Evolutionary conservation across 331 rosid genomes (phyloP).

Genomic region (Quercus tomentella): DNA sequence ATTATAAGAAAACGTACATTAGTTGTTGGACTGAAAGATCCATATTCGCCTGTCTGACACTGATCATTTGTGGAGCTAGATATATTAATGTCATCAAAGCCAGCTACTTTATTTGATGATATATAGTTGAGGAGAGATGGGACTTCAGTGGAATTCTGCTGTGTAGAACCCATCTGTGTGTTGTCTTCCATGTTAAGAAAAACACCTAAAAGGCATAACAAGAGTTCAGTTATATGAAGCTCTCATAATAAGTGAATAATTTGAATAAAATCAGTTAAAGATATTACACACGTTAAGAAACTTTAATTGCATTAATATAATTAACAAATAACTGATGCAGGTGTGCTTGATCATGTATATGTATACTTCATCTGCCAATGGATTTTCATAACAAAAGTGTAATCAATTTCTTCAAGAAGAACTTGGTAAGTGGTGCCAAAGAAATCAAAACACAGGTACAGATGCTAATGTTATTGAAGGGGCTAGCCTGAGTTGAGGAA

Average conservation of each 20-base stretch:
- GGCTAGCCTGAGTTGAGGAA: too few species aligned
- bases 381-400: not conserved
- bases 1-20: constrained; percentile 35
- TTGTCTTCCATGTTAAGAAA: constrained; percentile 33
- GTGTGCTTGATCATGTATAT: not conserved
- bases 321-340: not conserved
- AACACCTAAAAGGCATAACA: constrained; percentile 23
- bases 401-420: not conserved
- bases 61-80: not conserved
- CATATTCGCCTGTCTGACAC: constrained; percentile 16
- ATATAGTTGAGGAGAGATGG: constrained; percentile 63
- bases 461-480: too few species aligned
- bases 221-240: not conserved
- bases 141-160: constrained; percentile 29
- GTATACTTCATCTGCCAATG: not conserved
- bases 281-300: not conserved
- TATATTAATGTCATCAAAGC: constrained; percentile 45
- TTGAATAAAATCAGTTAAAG: not conserved
- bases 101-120: constrained; percentile 53
- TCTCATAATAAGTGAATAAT: not conserved
- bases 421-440: too few species aligned
- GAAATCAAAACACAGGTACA: too few species aligned
- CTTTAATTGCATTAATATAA: not conserved
- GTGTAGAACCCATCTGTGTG: constrained; percentile 17
- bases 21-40: constrained; percentile 15